phyloP scores from a whole-genome alignment of 257 asterid species.

The Asclepias syriaca region DNA sequence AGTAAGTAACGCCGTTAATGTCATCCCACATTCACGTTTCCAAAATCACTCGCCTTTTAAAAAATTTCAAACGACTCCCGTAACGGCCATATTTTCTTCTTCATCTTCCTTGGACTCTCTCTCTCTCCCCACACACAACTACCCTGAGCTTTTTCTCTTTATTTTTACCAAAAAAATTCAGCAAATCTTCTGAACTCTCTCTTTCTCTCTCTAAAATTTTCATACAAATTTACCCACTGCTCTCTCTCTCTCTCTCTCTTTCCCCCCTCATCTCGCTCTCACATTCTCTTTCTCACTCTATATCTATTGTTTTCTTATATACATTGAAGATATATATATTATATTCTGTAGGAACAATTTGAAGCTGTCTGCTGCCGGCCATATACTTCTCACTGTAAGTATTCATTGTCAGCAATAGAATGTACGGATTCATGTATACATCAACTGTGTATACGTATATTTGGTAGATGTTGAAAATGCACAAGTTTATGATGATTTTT shows the following conservation, averaged over 20 bases:
- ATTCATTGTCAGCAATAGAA: background rate
- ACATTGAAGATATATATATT: background rate
- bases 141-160: conserved; percentile 15
- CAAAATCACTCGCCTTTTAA: conserved; percentile 4
- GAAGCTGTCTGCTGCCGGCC: conserved; percentile 50
- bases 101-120: background rate
- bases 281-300: background rate
- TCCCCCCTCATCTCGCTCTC: background rate
- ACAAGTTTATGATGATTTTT: background rate
- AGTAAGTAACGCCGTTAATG: conserved; percentile 31
- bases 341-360: conserved; percentile 12
- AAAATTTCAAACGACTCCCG: conserved; percentile 43
- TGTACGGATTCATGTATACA: conserved; percentile 6
- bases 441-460: conserved; percentile 7
- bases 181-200: conserved; percentile 8
- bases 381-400: background rate
- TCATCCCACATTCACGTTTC: conserved; percentile 4
- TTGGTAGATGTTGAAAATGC: conserved; percentile 2
- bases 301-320: background rate
- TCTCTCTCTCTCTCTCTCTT: conserved; percentile 23
- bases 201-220: conserved; percentile 26
- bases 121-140: conserved; percentile 14
- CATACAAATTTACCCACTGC: conserved; percentile 24
- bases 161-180: conserved; percentile 13
- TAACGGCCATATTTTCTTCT: conserved; percentile 45